phyloP scores from a whole-genome alignment of 2,329 filamentous ascomycete genomes.

The Sporothrix pseudoabietina region DNA sequence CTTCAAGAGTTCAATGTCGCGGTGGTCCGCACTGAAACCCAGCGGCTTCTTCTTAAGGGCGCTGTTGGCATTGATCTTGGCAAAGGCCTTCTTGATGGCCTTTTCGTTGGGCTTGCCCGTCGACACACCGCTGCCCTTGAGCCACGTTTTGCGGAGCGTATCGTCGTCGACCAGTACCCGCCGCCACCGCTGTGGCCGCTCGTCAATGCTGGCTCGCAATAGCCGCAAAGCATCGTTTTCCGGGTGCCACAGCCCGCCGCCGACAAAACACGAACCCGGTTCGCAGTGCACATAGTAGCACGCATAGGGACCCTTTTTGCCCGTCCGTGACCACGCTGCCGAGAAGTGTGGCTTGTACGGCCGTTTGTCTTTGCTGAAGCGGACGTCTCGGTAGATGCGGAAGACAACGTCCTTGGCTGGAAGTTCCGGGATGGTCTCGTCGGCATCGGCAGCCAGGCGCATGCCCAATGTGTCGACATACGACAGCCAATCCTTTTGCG shows the following conservation, averaged over 20 bases:
- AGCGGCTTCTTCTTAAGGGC: constrained; percentile 86
- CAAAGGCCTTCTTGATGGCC: constrained; percentile 60
- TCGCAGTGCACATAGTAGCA: constrained; percentile 86
- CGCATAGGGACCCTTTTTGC: constrained; percentile 83
- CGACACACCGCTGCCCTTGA: constrained; percentile 57
- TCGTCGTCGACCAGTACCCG: constrained; percentile 63
- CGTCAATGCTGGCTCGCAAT: constrained; percentile 75
- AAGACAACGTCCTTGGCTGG: constrained; percentile 85
- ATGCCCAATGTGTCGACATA: constrained; percentile 74
- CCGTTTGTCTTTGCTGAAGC: constrained; percentile 81
- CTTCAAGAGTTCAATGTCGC: constrained; percentile 78
- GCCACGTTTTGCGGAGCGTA: constrained; percentile 64
- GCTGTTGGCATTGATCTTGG: constrained; percentile 67
- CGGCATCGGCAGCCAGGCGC: constrained; percentile 65
- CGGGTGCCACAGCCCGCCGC: constrained; percentile 81
- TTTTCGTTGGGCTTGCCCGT: constrained; percentile 48
- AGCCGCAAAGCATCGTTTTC: constrained; percentile 65
- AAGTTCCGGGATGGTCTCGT: constrained; percentile 82
- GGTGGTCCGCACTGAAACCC: constrained; percentile 73
- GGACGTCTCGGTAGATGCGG: constrained; percentile 82
- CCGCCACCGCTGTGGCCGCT: constrained; percentile 70
- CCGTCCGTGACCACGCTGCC: constrained; percentile 84
- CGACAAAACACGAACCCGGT: constrained; percentile 69
- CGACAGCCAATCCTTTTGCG: constrained; percentile 77
- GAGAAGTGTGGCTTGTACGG: constrained; percentile 87